Percentiles rank a stretch among this genome's conserved stretches.
Conservation (phyloP, 1,284 basidiomycete species). For the Ceratobasidium sp. region DNA sequence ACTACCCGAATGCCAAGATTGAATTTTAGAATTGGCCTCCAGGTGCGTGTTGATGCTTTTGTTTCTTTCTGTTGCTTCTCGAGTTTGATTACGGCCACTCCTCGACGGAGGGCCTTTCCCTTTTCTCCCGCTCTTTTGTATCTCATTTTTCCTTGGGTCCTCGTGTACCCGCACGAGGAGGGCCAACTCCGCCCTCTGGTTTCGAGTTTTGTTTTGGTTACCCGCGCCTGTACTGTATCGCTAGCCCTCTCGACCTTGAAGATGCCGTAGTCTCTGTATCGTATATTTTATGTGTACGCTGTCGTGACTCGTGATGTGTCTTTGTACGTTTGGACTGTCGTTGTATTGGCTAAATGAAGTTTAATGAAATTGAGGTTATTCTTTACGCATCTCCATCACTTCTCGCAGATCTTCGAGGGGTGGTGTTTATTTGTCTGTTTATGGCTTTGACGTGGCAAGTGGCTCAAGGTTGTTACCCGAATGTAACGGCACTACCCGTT, state of each 20-base stretch:
- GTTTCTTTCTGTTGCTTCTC: neutral
- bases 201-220: neutral
- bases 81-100: neutral
- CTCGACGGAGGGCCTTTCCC: neutral
- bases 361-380: neutral
- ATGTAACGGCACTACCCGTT: no score
- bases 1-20: neutral
- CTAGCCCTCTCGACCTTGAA: slow-evolving; percentile 4
- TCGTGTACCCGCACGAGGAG: neutral
- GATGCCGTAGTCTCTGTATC: slow-evolving; percentile 11
- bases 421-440: neutral
- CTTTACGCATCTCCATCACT: neutral
- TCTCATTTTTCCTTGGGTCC: neutral
- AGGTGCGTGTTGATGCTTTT: neutral
- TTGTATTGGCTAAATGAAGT: neutral
- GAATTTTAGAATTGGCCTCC: neutral
- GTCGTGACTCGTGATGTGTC: slow-evolving; percentile 6
- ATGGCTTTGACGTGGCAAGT: neutral
- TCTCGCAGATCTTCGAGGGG: no score
- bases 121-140: neutral
- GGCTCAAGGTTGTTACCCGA: neutral
- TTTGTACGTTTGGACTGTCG: slow-evolving; percentile 1
- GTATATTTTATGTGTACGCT: slow-evolving; percentile 9
- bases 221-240: slow-evolving; percentile 22
- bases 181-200: neutral